Percentiles rank a stretch among this genome's conserved stretches.
phyloP scores from a whole-genome alignment of 2,329 filamentous ascomycete genomes.

The Nigrospora osmanthi region DNA sequence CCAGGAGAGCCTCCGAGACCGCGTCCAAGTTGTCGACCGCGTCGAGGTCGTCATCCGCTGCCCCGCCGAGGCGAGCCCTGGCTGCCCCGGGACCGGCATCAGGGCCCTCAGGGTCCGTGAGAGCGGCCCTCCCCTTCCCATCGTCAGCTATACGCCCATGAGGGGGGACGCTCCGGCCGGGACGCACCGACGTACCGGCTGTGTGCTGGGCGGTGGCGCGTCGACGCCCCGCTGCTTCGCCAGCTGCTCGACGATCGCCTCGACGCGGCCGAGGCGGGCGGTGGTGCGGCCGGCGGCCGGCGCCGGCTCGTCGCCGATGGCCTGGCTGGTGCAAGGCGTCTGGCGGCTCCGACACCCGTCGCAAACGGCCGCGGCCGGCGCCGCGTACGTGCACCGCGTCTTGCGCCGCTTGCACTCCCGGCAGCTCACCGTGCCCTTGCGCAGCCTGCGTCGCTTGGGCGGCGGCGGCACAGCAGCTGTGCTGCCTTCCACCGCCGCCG shows the following conservation, averaged over 20 bases:
- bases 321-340: constrained; percentile 38
- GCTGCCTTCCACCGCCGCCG: too few species aligned
- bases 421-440: constrained; percentile 50
- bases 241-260: not conserved
- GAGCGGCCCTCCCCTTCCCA: too few species aligned
- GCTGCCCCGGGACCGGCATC: too few species aligned
- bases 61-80: too few species aligned
- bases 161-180: too few species aligned
- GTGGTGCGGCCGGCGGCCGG: constrained; percentile 6
- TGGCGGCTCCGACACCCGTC: constrained; percentile 35
- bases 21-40: not conserved
- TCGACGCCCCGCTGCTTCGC: not conserved
- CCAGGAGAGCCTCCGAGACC: not conserved
- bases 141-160: too few species aligned
- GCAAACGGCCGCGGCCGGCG: constrained; percentile 29
- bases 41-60: too few species aligned
- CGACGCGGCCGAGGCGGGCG: not conserved
- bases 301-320: constrained; percentile 27
- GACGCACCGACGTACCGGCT: too few species aligned
- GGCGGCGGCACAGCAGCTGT: too few species aligned
- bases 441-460: constrained; percentile 30
- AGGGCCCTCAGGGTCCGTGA: too few species aligned
- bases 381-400: constrained; percentile 37
- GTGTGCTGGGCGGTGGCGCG: too few species aligned
- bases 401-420: constrained; percentile 53